These are phyloP conservation scores for Balansia obtecta DNA, from an alignment of 2,329 filamentous ascomycete species.

Conservation along the genomic window DNA sequence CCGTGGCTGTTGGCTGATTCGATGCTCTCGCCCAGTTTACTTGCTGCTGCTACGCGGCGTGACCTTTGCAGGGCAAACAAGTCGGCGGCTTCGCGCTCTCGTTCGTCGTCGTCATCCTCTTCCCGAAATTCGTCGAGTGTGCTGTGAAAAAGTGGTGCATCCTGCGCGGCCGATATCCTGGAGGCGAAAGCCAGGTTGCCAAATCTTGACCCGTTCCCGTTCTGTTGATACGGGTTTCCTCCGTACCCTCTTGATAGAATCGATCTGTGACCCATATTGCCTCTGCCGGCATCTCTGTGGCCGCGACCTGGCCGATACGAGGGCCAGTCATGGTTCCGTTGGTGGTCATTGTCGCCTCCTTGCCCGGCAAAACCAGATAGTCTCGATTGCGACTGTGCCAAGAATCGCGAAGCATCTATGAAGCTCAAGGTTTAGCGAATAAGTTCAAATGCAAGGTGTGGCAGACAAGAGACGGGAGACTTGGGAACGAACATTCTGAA, in stretches of 20 bases:
- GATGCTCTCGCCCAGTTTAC: conserved; percentile 72
- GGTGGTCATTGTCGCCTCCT: conserved; percentile 30
- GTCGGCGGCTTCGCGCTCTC: conserved; percentile 85
- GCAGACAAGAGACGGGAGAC: not conserved
- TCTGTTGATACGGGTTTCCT: conserved; percentile 75
- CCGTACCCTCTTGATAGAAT: conserved; percentile 33
- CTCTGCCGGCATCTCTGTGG: conserved; percentile 19
- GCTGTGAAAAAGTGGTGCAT: conserved; percentile 90
- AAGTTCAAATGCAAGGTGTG: not conserved
- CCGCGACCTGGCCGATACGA: conserved; percentile 21
- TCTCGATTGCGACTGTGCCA: conserved; percentile 90
- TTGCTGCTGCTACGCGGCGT: conserved; percentile 74
- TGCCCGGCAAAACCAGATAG: conserved; percentile 57
- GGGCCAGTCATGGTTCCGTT: conserved; percentile 19
- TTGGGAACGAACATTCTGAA: conserved; percentile 69
- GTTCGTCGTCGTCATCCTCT: conserved; percentile 85
- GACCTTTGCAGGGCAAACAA: conserved; percentile 85
- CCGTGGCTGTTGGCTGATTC: conserved; percentile 43
- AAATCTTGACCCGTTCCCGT: conserved; percentile 56
- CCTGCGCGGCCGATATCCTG: conserved; percentile 56
- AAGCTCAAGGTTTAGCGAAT: not conserved
- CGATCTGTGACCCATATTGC: conserved; percentile 23
- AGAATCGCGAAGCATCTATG: conserved; percentile 87
- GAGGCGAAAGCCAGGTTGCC: conserved; percentile 65
- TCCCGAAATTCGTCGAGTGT: conserved; percentile 82